Base-by-base conservation (phyloP, 2,329 filamentous ascomycete genomes). In the Penicillium italicum region DNA sequence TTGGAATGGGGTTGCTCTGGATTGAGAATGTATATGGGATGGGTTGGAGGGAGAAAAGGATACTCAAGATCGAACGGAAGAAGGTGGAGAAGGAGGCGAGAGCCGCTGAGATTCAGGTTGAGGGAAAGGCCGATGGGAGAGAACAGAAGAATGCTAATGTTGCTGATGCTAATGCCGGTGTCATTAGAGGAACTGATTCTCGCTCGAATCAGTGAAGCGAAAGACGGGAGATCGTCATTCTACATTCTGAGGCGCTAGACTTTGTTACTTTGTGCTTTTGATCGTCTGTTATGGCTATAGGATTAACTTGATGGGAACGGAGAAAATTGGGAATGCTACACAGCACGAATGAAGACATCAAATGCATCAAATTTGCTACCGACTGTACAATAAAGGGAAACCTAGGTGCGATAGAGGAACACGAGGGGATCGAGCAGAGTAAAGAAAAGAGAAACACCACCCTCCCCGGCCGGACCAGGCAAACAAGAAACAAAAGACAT, bases 341-440 rank as follows among this genome's bases (percentile, higher is more conserved):
- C 18, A 43, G 24, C 40, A 51, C 12, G 20, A 55, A 44, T 61
- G 56, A 63, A 61, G 55, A 65, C 59, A 60, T 64, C 56, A 66
- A 63, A 62, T 65, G 62, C 62, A 65, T 66, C 56, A 64, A 57
- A 65, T 65, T 62, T 66, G 62, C 63, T 66, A 66, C 54, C 62
- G 59, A 66, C 63, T 66, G 62, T 66, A 66, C 63, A 66, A 62
- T 57, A 53, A 62, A 62, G 57, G 61, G 30, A 47, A 57, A 64
- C 62, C 54, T 65, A 64, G 63, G 59, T 61, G 63, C 62, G 61
- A 66, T 58, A 65, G 63, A 53, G 61, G 33, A 54, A 57, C 38
- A 57, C 49, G 44, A 66, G 61, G 62, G 63, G 63, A 62, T 63
- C 50, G 57, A 61, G 60, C 60, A 60, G 56, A 55, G 53, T 55